phyloP scores from a whole-genome alignment of 768 basidiomycete species.

The Cyclocybe cylindracea region DNA sequence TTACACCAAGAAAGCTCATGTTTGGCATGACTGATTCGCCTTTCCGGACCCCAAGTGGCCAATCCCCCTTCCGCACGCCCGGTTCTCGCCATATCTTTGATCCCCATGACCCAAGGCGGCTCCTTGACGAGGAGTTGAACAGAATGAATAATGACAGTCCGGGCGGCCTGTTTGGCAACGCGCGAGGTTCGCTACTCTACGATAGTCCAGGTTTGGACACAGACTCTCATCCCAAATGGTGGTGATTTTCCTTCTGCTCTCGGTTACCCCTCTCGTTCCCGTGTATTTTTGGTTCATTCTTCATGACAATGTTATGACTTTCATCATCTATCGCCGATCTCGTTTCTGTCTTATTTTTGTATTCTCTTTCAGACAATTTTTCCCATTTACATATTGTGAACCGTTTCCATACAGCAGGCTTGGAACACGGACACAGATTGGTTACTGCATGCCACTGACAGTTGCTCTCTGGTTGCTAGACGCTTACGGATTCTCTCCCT shows the following conservation, averaged over 20 bases:
- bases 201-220: conserved; percentile 64
- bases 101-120: conserved; percentile 66
- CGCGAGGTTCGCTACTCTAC: conserved; percentile 56
- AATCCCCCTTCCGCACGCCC: conserved; percentile 49
- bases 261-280: neutral
- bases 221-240: conserved; percentile 27
- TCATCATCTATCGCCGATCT: conserved; percentile 13
- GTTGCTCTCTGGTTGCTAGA: too few relatives aligned
- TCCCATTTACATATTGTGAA: too few relatives aligned
- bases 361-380: neutral
- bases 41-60: conserved; percentile 31
- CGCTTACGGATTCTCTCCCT: neutral
- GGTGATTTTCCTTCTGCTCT: conserved; percentile 16
- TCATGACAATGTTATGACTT: conserved; percentile 16
- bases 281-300: conserved; percentile 4
- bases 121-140: conserved; percentile 75
- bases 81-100: conserved; percentile 58
- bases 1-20: conserved; percentile 38
- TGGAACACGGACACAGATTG: too few relatives aligned
- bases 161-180: conserved; percentile 64
- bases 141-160: conserved; percentile 60
- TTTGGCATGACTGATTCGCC: conserved; percentile 42
- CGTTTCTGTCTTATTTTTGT: conserved; percentile 7
- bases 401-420: too few relatives aligned
- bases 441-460: too few relatives aligned